Evolutionary conservation across 129 eudicot genomes (phyloP).

Genomic region (Flaveria brownii): DNA sequence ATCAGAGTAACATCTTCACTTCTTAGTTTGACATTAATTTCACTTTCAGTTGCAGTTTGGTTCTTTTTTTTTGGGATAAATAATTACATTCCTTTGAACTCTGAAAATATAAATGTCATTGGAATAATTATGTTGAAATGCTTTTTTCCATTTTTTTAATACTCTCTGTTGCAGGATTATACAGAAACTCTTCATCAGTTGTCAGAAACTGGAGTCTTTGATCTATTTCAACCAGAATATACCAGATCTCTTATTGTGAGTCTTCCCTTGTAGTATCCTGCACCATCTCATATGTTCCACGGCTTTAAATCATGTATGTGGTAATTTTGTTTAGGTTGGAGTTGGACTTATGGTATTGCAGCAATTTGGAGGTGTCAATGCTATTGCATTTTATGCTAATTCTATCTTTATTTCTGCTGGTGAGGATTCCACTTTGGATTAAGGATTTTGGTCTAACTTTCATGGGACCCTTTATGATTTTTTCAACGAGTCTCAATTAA

Average conservation of each 20-base stretch:
- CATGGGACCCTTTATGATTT: constrained; percentile 3
- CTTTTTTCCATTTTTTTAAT: background rate
- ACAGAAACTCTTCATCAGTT: constrained; percentile 63
- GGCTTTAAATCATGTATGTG: background rate
- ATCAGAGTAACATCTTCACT: constrained; percentile 51
- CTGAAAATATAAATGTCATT: background rate
- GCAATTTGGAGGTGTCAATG: constrained; percentile 89
- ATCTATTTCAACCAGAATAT: constrained; percentile 76
- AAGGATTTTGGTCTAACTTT: background rate
- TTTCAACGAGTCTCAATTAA: background rate
- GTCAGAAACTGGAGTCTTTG: constrained; percentile 47
- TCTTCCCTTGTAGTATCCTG: background rate
- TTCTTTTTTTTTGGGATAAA: background rate
- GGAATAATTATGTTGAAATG: background rate
- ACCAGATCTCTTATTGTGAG: constrained; percentile 70
- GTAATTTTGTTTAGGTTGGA: constrained; percentile 56
- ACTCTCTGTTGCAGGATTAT: constrained; percentile 56
- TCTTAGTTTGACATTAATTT: background rate
- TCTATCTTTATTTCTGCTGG: constrained; percentile 84
- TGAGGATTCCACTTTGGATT: constrained; percentile 27
- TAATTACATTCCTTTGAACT: constrained; percentile 4
- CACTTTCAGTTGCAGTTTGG: background rate
- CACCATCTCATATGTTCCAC: background rate
- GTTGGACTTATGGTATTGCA: constrained; percentile 88
- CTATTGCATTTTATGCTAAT: constrained; percentile 72